phyloP scores from a whole-genome alignment of 2,329 filamentous ascomycete species.

The Ceratocystis ficicola region DNA sequence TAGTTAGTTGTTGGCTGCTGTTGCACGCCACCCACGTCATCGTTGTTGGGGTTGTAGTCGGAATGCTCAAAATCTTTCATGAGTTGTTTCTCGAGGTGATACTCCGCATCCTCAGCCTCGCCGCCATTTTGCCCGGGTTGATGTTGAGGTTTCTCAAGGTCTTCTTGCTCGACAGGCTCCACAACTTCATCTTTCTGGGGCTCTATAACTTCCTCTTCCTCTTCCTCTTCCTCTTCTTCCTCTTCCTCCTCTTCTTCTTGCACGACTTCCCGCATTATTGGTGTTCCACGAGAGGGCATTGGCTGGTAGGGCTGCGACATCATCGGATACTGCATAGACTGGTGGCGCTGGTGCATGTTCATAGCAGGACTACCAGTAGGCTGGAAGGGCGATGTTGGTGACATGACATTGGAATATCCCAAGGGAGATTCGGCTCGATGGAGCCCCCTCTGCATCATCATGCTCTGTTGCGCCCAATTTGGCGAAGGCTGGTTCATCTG shows the following conservation, averaged over 20 bases:
- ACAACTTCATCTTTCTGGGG: background rate
- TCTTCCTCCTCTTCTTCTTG: conserved; percentile 59
- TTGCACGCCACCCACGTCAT: conserved; percentile 28
- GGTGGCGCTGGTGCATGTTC: conserved; percentile 43
- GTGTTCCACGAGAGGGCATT: conserved; percentile 44
- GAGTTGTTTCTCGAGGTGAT: conserved; percentile 69
- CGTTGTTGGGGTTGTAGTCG: conserved; percentile 56
- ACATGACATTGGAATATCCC: conserved; percentile 44
- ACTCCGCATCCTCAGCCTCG: conserved; percentile 63
- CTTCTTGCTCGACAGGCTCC: conserved; percentile 35
- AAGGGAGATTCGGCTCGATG: conserved; percentile 54
- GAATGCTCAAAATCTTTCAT: conserved; percentile 68
- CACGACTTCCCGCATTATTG: conserved; percentile 53
- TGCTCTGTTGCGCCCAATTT: conserved; percentile 46
- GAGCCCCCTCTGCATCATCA: conserved; percentile 42
- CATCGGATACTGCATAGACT: conserved; percentile 47
- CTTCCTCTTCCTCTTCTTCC: conserved; percentile 24
- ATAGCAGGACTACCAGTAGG: conserved; percentile 33
- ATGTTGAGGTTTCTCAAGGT: conserved; percentile 36
- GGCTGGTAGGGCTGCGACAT: conserved; percentile 40
- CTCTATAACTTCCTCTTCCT: too few relatives aligned
- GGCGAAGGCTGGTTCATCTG: conserved; percentile 54
- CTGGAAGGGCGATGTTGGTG: conserved; percentile 49
- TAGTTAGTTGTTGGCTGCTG: conserved; percentile 22
- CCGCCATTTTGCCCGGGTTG: conserved; percentile 62